Conservation (phyloP, 805 yeast species). For the Barnettozyma wickerhamii region DNA sequence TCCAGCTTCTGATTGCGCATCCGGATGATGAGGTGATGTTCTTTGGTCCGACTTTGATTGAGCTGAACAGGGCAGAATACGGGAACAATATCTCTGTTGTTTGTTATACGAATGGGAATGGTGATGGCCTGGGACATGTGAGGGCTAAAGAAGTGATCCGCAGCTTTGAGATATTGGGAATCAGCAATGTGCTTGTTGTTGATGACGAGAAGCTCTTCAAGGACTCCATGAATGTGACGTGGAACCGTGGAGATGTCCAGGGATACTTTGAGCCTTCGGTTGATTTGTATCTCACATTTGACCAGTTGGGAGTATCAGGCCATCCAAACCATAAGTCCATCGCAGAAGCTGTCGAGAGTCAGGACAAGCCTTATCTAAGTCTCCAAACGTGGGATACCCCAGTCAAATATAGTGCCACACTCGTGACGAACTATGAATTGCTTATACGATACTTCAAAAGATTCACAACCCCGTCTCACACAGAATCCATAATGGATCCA, state of each 20-base stretch:
- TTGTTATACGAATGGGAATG: conserved; percentile 77
- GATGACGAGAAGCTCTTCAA: conserved; percentile 42
- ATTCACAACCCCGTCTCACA: background rate
- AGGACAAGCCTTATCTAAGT: conserved; percentile 19
- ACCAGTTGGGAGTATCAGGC: conserved; percentile 71
- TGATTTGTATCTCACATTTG: conserved; percentile 68
- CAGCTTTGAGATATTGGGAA: conserved; percentile 53
- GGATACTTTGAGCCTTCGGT: conserved; percentile 30
- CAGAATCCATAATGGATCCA: background rate
- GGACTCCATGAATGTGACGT: conserved; percentile 65
- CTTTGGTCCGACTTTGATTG: conserved; percentile 74
- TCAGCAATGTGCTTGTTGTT: conserved; percentile 39
- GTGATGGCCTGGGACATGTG: conserved; percentile 62
- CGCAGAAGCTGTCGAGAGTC: conserved; percentile 36
- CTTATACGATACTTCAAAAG: background rate
- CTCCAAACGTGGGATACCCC: conserved; percentile 30
- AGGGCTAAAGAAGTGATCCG: conserved; percentile 56
- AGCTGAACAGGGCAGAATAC: conserved; percentile 41
- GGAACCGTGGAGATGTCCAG: conserved; percentile 52
- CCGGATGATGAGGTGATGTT: conserved; percentile 99
- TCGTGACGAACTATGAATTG: conserved; percentile 14
- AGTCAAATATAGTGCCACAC: conserved; percentile 46
- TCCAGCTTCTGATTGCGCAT: conserved; percentile 74
- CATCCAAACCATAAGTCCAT: conserved; percentile 85
- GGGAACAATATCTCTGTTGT: conserved; percentile 52